Evolutionary conservation across 345 rosid species (phyloP), one percentile per base, ranked within the genome.

Genomic region (Euclidium syriacum): DNA sequence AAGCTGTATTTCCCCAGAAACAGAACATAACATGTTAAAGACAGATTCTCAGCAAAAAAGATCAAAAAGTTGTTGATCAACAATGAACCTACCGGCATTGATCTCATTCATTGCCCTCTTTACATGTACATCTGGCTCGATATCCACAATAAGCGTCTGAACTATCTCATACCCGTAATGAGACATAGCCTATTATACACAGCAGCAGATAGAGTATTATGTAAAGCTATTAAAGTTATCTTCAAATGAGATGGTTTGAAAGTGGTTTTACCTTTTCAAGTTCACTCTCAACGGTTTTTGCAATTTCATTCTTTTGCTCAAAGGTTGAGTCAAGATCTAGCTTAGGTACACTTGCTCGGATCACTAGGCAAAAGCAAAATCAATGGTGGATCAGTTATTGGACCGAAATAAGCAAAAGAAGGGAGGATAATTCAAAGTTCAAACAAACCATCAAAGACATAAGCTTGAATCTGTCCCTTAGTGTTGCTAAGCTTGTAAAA

Each of bases 91-190:
- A 83, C 88, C 88, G 1, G 89, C 94, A 75, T 86, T 86, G 52
- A 86, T 84, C 78, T 84, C 87, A 65, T 86, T 86, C 90, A 86
- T 86, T 36, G 94, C 90, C 27, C 84, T 68, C 84, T 86, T 84
- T 26, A 86, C 90, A 10, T 76, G 87, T 20, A 73, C 90, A 73
- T 83, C 87, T 44, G 94, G 94, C 77, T 86, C 92, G 0, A 83
- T 79, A 60, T 85, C 92, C 50, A 85, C 88, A 12, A 86, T 86
- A 10, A 86, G 84, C 36, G 94, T 84, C 76, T 86, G 90, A 57
- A 86, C 92, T 20, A 86, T 86, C 87, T 86, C 85, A 29, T 57
- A 86, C 0, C 90, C 90, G 52, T 86, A 86, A 73, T 81, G 90
- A 0, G 94, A 80, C 95, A 82, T 84, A 65, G 95, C 89, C 92